Conservation (phyloP, 768 basidiomycete genomes). For the Kwoniella pini region DNA sequence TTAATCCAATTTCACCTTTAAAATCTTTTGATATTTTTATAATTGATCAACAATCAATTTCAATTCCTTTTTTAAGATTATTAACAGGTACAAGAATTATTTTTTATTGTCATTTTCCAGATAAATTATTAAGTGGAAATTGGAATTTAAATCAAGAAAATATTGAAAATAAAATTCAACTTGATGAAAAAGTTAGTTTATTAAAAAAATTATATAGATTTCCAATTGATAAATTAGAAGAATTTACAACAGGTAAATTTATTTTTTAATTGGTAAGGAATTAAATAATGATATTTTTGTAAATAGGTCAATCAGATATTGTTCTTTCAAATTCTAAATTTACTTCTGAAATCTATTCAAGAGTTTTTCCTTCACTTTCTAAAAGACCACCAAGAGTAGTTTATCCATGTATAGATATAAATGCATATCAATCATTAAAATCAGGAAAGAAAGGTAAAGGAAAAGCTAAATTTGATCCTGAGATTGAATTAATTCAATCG, state of each 20-base stretch:
- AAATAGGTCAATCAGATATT: slow-evolving; percentile 77
- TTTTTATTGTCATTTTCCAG: slow-evolving; percentile 98
- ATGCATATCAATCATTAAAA: slow-evolving; percentile 63
- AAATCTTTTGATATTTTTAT: slow-evolving; percentile 73
- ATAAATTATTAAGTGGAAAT: slow-evolving; percentile 70
- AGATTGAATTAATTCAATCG: slow-evolving; percentile 54
- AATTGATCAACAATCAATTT: slow-evolving; percentile 92
- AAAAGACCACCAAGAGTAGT: slow-evolving; percentile 68
- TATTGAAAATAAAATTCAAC: slow-evolving; percentile 57
- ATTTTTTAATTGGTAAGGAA: background rate
- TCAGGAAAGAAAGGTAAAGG: slow-evolving; percentile 56
- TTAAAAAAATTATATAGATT: slow-evolving; percentile 72
- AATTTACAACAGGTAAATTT: slow-evolving; percentile 76
- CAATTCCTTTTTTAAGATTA: slow-evolving; percentile 75
- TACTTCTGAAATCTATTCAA: slow-evolving; percentile 75
- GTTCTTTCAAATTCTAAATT: slow-evolving; percentile 90
- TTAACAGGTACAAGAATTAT: slow-evolving; percentile 75
- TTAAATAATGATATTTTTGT: background rate
- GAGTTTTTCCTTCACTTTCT: slow-evolving; percentile 70
- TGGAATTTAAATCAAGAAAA: slow-evolving; percentile 58
- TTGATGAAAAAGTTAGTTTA: slow-evolving; percentile 57
- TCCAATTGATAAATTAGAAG: slow-evolving; percentile 89
- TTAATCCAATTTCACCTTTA: slow-evolving; percentile 40
- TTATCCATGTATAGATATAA: slow-evolving; percentile 90
- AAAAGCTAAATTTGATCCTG: slow-evolving; percentile 45